Evolutionary conservation across 2,329 filamentous ascomycete species (phyloP).

Genomic region (Alternaria sp.): DNA sequence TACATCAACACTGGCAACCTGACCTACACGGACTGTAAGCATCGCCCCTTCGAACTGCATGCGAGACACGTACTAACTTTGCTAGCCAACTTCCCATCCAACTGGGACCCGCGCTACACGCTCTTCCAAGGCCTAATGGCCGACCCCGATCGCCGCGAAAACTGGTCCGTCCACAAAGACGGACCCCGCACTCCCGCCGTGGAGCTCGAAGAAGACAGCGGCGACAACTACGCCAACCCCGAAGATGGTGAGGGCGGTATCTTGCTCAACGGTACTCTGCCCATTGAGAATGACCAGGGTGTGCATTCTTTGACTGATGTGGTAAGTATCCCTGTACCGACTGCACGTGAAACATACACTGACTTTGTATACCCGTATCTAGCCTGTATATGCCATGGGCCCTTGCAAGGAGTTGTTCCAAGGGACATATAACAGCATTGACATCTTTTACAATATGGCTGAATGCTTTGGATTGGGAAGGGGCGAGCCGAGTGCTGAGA

Average conservation of each 20-base stretch:
- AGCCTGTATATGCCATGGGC: slow-evolving; percentile 74
- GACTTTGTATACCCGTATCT: no score
- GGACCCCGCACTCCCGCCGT: slow-evolving; percentile 70
- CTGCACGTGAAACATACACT: no score
- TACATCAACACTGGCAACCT: slow-evolving; percentile 71
- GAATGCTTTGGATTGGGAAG: slow-evolving; percentile 65
- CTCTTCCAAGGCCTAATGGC: slow-evolving; percentile 77
- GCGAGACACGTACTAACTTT: neutral
- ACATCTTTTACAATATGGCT: slow-evolving; percentile 78
- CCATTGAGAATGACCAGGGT: slow-evolving; percentile 67
- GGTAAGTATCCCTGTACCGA: no score
- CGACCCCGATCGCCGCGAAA: slow-evolving; percentile 77
- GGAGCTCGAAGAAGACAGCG: slow-evolving; percentile 57
- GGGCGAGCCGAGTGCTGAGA: neutral
- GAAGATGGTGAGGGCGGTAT: slow-evolving; percentile 72
- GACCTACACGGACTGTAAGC: slow-evolving; percentile 61
- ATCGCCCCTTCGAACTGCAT: neutral
- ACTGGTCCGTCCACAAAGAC: slow-evolving; percentile 74
- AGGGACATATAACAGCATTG: slow-evolving; percentile 73
- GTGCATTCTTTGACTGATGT: slow-evolving; percentile 53
- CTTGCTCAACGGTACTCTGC: slow-evolving; percentile 77
- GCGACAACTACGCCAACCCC: slow-evolving; percentile 73
- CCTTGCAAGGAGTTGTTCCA: slow-evolving; percentile 81
- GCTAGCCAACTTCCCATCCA: slow-evolving; percentile 73
- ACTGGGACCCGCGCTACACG: slow-evolving; percentile 86